phyloP scores from a whole-genome alignment of 768 basidiomycete species.

The Agaricus bisporus region DNA sequence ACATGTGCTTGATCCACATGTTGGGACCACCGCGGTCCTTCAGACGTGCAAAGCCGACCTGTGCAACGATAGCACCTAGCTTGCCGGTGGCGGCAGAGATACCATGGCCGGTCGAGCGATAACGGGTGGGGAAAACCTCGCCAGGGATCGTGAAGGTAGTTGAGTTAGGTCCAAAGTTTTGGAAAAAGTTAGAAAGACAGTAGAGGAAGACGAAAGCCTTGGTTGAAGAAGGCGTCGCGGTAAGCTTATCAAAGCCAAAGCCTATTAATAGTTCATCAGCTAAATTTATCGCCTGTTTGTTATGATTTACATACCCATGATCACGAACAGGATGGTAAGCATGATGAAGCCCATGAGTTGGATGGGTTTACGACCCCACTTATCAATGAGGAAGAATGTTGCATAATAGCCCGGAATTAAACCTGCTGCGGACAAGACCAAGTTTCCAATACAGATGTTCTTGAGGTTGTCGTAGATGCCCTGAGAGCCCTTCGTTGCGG shows the following conservation, averaged over 20 bases:
- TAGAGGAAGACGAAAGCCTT: conserved; percentile 79
- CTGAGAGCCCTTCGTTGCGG: conserved; percentile 24
- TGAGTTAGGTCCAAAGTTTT: conserved; percentile 80
- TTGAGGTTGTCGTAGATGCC: conserved; percentile 51
- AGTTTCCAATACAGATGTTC: conserved; percentile 68
- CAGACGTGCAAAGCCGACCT: conserved; percentile 69
- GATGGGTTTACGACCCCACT: conserved; percentile 78
- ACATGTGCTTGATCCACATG: conserved; percentile 65
- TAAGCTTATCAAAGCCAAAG: conserved; percentile 60
- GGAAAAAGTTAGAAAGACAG: conserved; percentile 86
- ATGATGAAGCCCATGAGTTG: conserved; percentile 73
- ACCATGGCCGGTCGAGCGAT: conserved; percentile 81
- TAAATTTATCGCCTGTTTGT: background rate
- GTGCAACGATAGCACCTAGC: conserved; percentile 75
- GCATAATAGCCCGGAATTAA: conserved; percentile 79
- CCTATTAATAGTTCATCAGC: conserved; percentile 29
- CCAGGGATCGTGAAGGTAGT: conserved; percentile 81
- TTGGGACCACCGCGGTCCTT: conserved; percentile 63
- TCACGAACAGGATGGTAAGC: conserved; percentile 59
- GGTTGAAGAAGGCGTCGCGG: conserved; percentile 27
- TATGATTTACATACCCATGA: conserved; percentile 49
- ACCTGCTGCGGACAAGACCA: conserved; percentile 71
- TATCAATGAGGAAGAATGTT: conserved; percentile 61
- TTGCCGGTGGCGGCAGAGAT: conserved; percentile 82
- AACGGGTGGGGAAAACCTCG: conserved; percentile 84